Evolutionary conservation across 1,284 basidiomycete genomes (phyloP).

Genomic region (Cryptococcus sp.): DNA sequence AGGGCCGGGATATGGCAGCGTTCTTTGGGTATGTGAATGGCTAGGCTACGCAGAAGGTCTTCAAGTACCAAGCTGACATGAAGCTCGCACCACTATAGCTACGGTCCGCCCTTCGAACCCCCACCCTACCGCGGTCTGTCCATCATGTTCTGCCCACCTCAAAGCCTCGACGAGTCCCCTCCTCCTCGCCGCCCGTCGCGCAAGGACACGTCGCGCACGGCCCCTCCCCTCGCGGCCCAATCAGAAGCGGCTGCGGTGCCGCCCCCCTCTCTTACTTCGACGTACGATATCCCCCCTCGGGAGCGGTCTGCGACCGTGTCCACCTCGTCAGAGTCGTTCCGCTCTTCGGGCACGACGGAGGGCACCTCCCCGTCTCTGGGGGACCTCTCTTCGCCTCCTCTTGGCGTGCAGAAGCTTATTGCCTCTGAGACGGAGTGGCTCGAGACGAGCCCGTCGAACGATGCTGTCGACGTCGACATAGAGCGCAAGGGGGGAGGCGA

Average conservation of each 20-base stretch:
- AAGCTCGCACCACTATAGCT: constrained; percentile 6
- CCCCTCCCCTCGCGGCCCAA: constrained; percentile 3
- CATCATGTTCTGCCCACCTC: constrained; percentile 40
- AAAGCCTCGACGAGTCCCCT: constrained; percentile 24
- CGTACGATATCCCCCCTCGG: constrained; percentile 17
- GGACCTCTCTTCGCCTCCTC: constrained; percentile 11
- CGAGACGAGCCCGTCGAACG: background rate
- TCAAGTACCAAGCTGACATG: background rate
- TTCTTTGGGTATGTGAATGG: constrained; percentile 47
- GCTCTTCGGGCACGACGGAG: constrained; percentile 33
- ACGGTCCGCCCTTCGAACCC: constrained; percentile 43
- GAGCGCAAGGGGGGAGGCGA: background rate
- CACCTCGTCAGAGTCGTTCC: constrained; percentile 37
- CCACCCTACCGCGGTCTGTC: constrained; percentile 48
- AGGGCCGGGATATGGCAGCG: constrained; percentile 43
- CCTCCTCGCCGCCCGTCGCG: constrained; percentile 5
- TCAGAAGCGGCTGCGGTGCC: too few species aligned
- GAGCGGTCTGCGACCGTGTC: constrained; percentile 36
- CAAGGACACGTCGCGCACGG: constrained; percentile 8
- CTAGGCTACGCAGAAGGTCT: background rate
- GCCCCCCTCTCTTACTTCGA: background rate
- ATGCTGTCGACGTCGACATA: background rate
- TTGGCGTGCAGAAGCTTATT: constrained; percentile 3
- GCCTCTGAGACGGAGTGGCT: constrained; percentile 7
- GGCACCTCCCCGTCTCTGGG: constrained; percentile 29